Percentiles rank a stretch among this genome's conserved stretches.
These are phyloP conservation scores for Boletus patriciae DNA, from an alignment of 768 basidiomycete genomes.

Conservation along the genomic window DNA sequence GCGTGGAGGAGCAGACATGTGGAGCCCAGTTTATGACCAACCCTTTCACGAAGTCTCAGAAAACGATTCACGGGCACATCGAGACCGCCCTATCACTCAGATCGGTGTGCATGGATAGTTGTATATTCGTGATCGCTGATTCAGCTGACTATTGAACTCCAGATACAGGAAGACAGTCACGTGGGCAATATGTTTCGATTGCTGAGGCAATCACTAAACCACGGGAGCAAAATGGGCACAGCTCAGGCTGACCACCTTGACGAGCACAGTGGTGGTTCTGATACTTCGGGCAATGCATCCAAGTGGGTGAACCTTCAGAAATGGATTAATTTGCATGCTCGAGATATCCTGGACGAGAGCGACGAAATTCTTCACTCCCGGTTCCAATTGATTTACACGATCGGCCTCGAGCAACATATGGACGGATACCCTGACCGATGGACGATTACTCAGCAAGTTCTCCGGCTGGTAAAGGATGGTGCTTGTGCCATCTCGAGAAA, in stretches of 20 bases:
- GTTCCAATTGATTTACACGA: conserved; percentile 20
- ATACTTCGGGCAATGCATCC: neutral
- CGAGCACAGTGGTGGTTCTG: too few species aligned
- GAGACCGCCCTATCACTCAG: neutral
- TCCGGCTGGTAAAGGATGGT: conserved; percentile 13
- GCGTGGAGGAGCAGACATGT: conserved; percentile 30
- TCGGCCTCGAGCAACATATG: conserved; percentile 21
- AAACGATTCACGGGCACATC: neutral
- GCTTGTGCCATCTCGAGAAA: neutral
- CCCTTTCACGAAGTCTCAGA: conserved; percentile 13
- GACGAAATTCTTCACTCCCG: conserved; percentile 27
- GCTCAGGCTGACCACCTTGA: too few species aligned
- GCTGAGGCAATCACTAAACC: neutral
- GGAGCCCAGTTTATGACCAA: conserved; percentile 8
- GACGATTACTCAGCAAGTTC: conserved; percentile 29
- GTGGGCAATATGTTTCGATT: neutral
- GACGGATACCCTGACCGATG: conserved; percentile 32
- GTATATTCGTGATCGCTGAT: neutral
- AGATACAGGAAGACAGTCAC: neutral
- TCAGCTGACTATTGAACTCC: neutral
- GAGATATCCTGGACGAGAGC: conserved; percentile 24
- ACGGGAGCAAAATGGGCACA: too few species aligned
- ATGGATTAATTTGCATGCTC: conserved; percentile 13
- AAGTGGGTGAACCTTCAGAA: conserved; percentile 14
- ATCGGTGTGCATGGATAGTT: neutral